Evolutionary conservation across 2,329 filamentous ascomycete genomes (phyloP).

Genomic region (Aspergillus fischeri): DNA sequence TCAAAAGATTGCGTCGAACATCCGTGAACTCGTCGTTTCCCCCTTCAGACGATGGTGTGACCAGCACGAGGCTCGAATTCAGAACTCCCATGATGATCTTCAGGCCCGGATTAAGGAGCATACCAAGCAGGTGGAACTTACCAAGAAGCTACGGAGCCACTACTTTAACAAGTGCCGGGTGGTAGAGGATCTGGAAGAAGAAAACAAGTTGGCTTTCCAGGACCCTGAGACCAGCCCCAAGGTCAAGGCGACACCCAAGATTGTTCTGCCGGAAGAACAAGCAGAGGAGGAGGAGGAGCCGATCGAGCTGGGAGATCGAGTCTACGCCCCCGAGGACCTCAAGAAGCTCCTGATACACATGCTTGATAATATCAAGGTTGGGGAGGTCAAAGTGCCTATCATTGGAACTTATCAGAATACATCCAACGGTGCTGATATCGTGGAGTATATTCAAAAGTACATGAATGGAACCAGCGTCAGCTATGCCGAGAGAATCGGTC

Average conservation of each 20-base stretch:
- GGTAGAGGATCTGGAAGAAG: conserved; percentile 94
- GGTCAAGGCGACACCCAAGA: conserved; percentile 60
- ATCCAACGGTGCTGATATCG: conserved; percentile 85
- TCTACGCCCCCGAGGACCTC: conserved; percentile 77
- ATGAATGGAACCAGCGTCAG: conserved; percentile 79
- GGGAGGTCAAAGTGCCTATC: conserved; percentile 92
- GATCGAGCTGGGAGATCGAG: conserved; percentile 85
- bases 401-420: conserved; percentile 93
- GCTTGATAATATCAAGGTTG: conserved; percentile 78
- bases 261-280: conserved; percentile 76
- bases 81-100: conserved; percentile 91
- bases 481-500: conserved; percentile 90
- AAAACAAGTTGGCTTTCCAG: conserved; percentile 97
- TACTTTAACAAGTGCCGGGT: conserved; percentile 99
- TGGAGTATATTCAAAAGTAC: conserved; percentile 88
- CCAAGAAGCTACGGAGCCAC: conserved; percentile 88
- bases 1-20: conserved; percentile 92
- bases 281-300: conserved; percentile 75
- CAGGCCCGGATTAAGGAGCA: conserved; percentile 87
- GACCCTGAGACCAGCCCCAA: conserved; percentile 68
- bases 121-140: conserved; percentile 82
- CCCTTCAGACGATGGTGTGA: conserved; percentile 97
- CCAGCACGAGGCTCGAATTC: conserved; percentile 82
- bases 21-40: conserved; percentile 89
- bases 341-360: conserved; percentile 87